Evolutionary conservation across 2,329 filamentous ascomycete species (phyloP), one percentile per base, ranked within the genome.

Genomic region (Tolypocladium paradoxum): DNA sequence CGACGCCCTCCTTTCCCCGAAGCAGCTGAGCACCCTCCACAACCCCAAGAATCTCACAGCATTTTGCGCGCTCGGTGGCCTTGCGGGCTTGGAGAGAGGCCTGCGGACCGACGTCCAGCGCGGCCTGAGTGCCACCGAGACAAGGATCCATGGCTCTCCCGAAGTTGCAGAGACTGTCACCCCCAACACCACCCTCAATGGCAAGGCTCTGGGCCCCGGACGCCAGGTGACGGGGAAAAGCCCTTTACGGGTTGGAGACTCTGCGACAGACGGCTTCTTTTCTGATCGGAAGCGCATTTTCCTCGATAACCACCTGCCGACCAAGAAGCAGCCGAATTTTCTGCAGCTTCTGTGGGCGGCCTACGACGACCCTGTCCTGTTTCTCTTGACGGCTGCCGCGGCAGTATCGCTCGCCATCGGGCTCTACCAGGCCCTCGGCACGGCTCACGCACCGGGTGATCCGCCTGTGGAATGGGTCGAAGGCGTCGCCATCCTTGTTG

Each of bases 361-460:
- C 2, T 49, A 35, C 31, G 38, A 55, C 14, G 53, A 55, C 31
- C 46, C 24, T 18, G 81, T 88, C 8, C 74, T 87, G 24, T 83
- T 87, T 35, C 69, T 87, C 12, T 70, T 87, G 45, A 85, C 81
- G 3, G 73, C 81, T 27, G 84, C 84, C 8, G 84, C 84, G 1
- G 73, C 82, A 4, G 76, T 87, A 2, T 87, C 84, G 0, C 68
- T 88, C 2, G 82, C 81, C 1, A 72, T 87, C 2, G 84, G 84
- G 9, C 69, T 88, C 2, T 87, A 87, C 57, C 81, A 87, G 64
- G 83, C 82, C 0, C 76, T 85, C 29, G 77, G 77, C 31, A 60
- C 70, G 57, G 51, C 73, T 53, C 73, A 75, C 52, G 54, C 65
- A 12, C 64, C 70, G 22, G 68, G 69, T 20, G 62, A 69, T 8